Percentiles rank a stretch among this genome's conserved stretches.
Conservation (phyloP, 176 grass and related monocot species). For the Aechmea fasciata region DNA sequence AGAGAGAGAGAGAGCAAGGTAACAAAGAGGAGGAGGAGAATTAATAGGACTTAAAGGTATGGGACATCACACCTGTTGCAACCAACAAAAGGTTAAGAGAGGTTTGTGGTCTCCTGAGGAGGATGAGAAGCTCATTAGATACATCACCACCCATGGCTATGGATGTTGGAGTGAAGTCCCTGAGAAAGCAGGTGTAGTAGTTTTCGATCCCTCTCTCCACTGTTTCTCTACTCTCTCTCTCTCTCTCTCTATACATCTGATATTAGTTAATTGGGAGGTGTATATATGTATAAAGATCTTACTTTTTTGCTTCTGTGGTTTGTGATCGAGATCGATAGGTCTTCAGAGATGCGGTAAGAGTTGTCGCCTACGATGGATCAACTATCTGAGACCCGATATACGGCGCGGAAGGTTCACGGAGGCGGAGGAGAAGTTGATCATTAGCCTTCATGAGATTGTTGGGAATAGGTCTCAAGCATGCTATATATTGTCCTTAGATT, state of each 20-base stretch:
- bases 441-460: constrained; percentile 94
- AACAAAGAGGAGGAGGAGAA: background rate
- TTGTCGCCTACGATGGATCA: constrained; percentile 91
- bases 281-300: background rate
- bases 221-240: background rate
- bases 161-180: constrained; percentile 99
- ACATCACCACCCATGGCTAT: constrained; percentile 95
- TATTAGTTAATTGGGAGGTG: background rate
- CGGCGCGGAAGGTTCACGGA: constrained; percentile 73
- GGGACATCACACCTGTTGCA: constrained; percentile 99
- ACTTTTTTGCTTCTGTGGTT: constrained; percentile 19
- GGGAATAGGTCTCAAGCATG: constrained; percentile 58
- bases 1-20: constrained; percentile 1
- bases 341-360: constrained; percentile 95
- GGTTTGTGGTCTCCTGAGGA: constrained; percentile 98
- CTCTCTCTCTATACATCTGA: background rate
- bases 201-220: too few relatives aligned
- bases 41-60: constrained; percentile 16
- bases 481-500: too few relatives aligned
- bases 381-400: constrained; percentile 93
- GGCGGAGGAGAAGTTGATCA: constrained; percentile 99
- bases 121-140: constrained; percentile 95
- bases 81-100: constrained; percentile 99
- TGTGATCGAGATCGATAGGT: constrained; percentile 32
- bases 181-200: constrained; percentile 69